phyloP scores from a whole-genome alignment of 768 basidiomycete species.

The Leccinum boreale region DNA sequence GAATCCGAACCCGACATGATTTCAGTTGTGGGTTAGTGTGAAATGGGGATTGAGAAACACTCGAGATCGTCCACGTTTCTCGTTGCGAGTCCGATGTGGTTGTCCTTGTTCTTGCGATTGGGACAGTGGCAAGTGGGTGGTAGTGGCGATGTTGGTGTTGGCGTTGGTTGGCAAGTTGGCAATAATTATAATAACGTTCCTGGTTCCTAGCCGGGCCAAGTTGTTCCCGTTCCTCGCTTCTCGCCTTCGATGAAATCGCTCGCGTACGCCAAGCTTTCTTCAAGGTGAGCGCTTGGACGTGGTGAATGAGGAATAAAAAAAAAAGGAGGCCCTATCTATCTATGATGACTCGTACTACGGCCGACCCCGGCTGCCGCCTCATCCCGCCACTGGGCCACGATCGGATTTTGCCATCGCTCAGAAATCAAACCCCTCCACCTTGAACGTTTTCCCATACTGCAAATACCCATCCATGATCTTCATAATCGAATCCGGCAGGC shows the following conservation, averaged over 20 bases:
- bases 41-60: not conserved
- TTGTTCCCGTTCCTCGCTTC: not conserved
- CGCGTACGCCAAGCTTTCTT: not conserved
- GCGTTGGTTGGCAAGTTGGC: not conserved
- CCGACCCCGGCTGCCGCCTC: slow-evolving; percentile 13
- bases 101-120: not conserved
- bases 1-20: not conserved
- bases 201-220: not conserved
- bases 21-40: not conserved
- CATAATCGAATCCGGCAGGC: slow-evolving; percentile 82
- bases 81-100: not conserved
- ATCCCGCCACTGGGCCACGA: not conserved
- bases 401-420: slow-evolving; percentile 23
- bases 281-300: not conserved
- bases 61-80: not conserved
- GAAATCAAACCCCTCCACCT: slow-evolving; percentile 84
- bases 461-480: slow-evolving; percentile 94
- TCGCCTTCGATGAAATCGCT: not conserved
- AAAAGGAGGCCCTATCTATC: slow-evolving; percentile 2
- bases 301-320: not conserved
- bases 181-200: not conserved
- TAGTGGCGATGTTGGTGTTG: not conserved
- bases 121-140: not conserved
- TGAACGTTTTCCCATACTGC: slow-evolving; percentile 83
- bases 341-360: not conserved